Conservation (phyloP, 495 filamentous ascomycete species). For the Penicillium paradoxum region DNA sequence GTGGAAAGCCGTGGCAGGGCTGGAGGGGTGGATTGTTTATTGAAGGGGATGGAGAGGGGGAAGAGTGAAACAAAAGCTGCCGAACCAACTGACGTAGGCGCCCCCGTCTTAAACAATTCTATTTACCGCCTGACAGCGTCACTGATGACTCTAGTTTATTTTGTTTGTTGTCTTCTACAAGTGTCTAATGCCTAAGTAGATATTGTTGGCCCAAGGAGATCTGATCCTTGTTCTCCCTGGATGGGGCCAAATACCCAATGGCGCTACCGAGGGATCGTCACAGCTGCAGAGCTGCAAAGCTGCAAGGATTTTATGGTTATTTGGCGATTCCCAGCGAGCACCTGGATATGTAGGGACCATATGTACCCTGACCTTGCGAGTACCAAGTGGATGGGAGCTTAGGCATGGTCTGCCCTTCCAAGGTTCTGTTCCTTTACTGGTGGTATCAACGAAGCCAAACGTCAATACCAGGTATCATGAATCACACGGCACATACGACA, state of each 20-base stretch:
- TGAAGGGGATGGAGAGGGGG: constrained; percentile 12
- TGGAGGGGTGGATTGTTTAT: constrained; percentile 18
- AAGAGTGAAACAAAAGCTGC: constrained; percentile 23
- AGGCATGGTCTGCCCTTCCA: neutral
- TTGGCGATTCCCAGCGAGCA: neutral
- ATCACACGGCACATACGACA: neutral
- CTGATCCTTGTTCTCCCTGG: constrained; percentile 2
- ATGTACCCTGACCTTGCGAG: neutral
- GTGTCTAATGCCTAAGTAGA: neutral
- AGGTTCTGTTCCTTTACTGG: neutral
- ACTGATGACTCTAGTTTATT: no score
- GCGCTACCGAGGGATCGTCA: neutral
- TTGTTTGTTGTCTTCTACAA: no score
- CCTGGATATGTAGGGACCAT: neutral
- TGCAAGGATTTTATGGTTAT: constrained; percentile 1
- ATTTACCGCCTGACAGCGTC: neutral
- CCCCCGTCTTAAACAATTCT: constrained; percentile 17
- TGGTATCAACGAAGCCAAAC: neutral
- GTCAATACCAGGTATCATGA: neutral
- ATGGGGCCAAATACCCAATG: neutral
- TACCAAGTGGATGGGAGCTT: neutral
- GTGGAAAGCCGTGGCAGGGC: constrained; percentile 6
- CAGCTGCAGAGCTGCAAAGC: neutral
- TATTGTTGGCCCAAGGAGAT: neutral
- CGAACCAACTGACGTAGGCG: constrained; percentile 25